A percentile compares a stretch with the other conserved stretches of the same genome.
Conservation (phyloP, 495 filamentous ascomycete genomes). For the Polyplosphaeria fusca region DNA sequence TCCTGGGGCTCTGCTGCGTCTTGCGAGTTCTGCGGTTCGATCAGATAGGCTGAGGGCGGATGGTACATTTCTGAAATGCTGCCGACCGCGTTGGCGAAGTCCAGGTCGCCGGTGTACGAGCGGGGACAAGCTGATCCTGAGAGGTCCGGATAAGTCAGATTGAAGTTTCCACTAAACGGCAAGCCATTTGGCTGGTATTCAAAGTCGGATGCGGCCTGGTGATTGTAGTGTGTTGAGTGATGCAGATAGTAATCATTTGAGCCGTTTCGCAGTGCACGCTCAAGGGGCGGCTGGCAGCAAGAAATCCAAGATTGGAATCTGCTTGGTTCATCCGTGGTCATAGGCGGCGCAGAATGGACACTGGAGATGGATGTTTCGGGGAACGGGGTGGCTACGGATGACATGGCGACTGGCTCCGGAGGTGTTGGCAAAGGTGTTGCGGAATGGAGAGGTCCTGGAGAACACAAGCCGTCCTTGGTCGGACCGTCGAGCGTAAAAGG, state of each 20-base stretch:
- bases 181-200: conserved; percentile 11
- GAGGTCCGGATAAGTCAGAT: conserved; percentile 19
- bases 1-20: conserved; percentile 17
- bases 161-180: conserved; percentile 17
- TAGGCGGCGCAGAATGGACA: too few relatives aligned
- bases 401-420: not conserved
- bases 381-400: not conserved
- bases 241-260: too few relatives aligned
- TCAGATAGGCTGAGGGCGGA: conserved; percentile 29
- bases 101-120: conserved; percentile 17
- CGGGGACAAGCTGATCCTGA: conserved; percentile 24
- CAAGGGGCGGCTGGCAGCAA: too few relatives aligned
- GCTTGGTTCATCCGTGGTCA: too few relatives aligned
- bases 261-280: too few relatives aligned
- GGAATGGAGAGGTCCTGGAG: conserved; percentile 7
- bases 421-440: conserved; percentile 7
- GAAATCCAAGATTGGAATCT: too few relatives aligned
- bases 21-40: conserved; percentile 20
- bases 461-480: conserved; percentile 12
- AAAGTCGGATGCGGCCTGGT: not conserved
- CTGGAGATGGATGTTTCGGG: too few relatives aligned
- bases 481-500: conserved; percentile 7
- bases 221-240: not conserved
- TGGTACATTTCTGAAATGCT: conserved; percentile 19
- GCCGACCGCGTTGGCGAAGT: conserved; percentile 5